Percentiles rank a stretch among this genome's conserved stretches.
phyloP scores from a whole-genome alignment of 2,329 filamentous ascomycete species.

The Sclerotinia spermophila region DNA sequence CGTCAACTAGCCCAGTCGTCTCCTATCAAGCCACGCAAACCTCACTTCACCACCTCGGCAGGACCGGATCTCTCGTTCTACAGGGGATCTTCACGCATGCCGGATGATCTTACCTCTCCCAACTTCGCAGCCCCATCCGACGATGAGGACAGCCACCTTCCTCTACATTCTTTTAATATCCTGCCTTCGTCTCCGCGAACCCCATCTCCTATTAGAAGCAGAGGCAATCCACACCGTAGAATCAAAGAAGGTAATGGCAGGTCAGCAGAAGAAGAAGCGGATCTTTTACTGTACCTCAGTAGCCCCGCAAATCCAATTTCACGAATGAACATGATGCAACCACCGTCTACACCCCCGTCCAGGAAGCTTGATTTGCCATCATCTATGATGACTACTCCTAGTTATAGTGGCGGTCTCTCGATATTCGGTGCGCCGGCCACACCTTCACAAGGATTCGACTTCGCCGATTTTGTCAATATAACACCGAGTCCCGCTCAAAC shows the following conservation, averaged over 20 bases:
- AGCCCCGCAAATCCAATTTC: constrained; percentile 67
- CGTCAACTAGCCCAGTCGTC: constrained; percentile 81
- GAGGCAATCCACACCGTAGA: constrained; percentile 46
- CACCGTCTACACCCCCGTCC: constrained; percentile 72
- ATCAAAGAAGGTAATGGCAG: constrained; percentile 53
- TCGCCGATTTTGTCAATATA: constrained; percentile 95
- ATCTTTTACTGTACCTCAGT: constrained; percentile 78
- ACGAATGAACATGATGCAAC: constrained; percentile 61
- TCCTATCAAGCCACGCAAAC: constrained; percentile 72
- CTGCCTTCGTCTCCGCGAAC: constrained; percentile 82
- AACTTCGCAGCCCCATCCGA: constrained; percentile 64
- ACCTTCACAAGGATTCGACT: constrained; percentile 81
- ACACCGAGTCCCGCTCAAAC: constrained; percentile 92
- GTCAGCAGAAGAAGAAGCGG: constrained; percentile 73
- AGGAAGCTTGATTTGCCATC: constrained; percentile 69
- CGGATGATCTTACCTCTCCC: constrained; percentile 57
- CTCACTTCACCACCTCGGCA: constrained; percentile 68
- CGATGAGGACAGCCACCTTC: constrained; percentile 80
- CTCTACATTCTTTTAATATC: constrained; percentile 69
- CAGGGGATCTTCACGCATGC: constrained; percentile 53
- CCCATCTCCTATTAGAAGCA: constrained; percentile 63
- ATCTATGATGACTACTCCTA: constrained; percentile 86
- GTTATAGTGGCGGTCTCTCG: constrained; percentile 58
- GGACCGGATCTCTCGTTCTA: constrained; percentile 77
- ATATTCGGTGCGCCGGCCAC: constrained; percentile 70